These are phyloP conservation scores for Agaricus subrufescens DNA, from an alignment of 768 basidiomycete species.

Conservation along the genomic window DNA sequence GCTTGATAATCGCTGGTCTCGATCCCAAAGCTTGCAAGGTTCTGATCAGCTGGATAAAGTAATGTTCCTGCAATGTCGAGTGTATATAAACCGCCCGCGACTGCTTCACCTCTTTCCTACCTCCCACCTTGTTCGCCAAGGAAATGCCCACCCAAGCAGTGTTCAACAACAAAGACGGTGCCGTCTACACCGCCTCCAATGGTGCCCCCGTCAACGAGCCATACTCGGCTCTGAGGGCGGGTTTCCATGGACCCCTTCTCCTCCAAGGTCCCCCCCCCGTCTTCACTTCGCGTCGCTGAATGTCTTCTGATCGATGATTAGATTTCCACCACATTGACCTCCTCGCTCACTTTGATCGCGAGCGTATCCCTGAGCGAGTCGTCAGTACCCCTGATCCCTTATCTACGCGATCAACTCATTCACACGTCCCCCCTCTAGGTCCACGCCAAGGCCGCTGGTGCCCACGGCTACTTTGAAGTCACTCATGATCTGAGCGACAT, in stretches of 20 bases:
- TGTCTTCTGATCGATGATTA: constrained; percentile 22
- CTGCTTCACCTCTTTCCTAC: constrained; percentile 11
- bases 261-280: constrained; percentile 62
- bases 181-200: constrained; percentile 80
- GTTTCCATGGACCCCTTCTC: constrained; percentile 75
- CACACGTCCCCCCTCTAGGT: constrained; percentile 46
- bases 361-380: constrained; percentile 94
- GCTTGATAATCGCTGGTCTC: neutral
- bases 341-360: constrained; percentile 89
- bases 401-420: constrained; percentile 8
- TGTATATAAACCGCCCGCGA: constrained; percentile 1
- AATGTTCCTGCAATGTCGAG: neutral
- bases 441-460: constrained; percentile 90
- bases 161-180: constrained; percentile 46
- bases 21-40: neutral
- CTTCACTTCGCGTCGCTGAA: neutral
- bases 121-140: constrained; percentile 7
- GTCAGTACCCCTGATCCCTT: constrained; percentile 34
- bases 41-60: neutral
- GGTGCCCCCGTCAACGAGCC: constrained; percentile 75
- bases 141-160: constrained; percentile 66
- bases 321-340: constrained; percentile 89
- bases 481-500: constrained; percentile 84
- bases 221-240: constrained; percentile 75
- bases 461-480: constrained; percentile 90